Evolutionary conservation across 108 stramenopile species (phyloP).

Genomic region (Nitzschia palea): DNA sequence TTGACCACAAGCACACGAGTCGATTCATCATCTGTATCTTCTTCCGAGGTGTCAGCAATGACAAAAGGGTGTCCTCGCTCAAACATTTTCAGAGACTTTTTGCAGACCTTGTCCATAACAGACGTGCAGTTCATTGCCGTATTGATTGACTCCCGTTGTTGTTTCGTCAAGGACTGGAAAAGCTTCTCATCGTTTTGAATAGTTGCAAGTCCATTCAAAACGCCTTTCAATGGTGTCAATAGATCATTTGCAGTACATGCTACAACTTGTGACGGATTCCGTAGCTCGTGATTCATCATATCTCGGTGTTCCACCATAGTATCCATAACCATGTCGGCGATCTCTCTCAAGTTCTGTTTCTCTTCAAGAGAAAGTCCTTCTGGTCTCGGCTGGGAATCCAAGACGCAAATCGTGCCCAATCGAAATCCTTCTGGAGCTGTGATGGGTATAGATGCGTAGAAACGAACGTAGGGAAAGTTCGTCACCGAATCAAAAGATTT

Average conservation of each 20-base stretch:
- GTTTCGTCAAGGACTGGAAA: conserved; percentile 19
- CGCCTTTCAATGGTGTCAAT: conserved; percentile 64
- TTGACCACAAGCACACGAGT: conserved; percentile 16
- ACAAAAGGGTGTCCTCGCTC: background rate
- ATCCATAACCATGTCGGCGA: conserved; percentile 45
- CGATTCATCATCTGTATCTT: conserved; percentile 14
- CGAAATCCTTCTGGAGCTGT: conserved; percentile 48
- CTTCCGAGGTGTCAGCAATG: conserved; percentile 5
- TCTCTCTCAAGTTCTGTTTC: conserved; percentile 66
- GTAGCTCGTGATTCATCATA: conserved; percentile 16
- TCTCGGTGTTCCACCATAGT: conserved; percentile 46
- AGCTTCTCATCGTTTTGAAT: conserved; percentile 54
- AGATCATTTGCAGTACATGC: conserved; percentile 73
- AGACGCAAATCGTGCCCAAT: conserved; percentile 79
- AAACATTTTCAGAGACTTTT: conserved; percentile 59
- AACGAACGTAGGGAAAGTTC: conserved; percentile 64
- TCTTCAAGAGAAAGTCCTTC: conserved; percentile 50
- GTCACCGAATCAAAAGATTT: conserved; percentile 58
- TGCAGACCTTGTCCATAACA: conserved; percentile 65
- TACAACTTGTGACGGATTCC: conserved; percentile 26
- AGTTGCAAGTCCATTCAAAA: conserved; percentile 55
- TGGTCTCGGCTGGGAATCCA: conserved; percentile 64
- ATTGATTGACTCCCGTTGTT: conserved; percentile 54
- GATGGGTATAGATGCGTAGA: conserved; percentile 80
- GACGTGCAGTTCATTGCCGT: conserved; percentile 47